Evolutionary conservation across 129 eudicot genomes (phyloP), one percentile per base, ranked within the genome.

Genomic region (Dittrichia graveolens): DNA sequence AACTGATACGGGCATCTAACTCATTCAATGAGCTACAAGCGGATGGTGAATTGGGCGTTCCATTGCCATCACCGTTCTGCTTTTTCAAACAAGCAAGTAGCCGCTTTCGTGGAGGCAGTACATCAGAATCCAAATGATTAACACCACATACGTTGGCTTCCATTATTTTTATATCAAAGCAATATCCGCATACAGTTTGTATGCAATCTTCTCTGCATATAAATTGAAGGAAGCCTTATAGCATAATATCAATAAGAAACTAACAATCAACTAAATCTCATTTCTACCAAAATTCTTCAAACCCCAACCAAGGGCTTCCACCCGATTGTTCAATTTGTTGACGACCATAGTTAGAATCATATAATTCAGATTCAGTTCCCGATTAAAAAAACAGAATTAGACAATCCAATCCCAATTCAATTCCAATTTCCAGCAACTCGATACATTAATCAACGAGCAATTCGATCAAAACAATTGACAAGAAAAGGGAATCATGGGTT

Each of bases 31-130:
- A 50, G 66, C 52, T 67, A 54, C 76, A 71, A 38, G 63, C 72
- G 0, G 85, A 54, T 31, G 86, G 78, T 11, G 70, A 62, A 55
- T 76, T 45, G 2, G 84, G 49, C 52, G 60, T 10, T 6, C 72
- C 76, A 34, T 61, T 82, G 44, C 69, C 76, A 76, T 83, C 90
- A 43, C 74, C 69, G 56, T 81, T 91, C 72, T 89, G 96, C 64
- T 80, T 92, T 78, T 89, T 92, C 81, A 92, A 68, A 19, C 89
- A 90, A 3, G 96, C 98, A 48, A 92, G 88, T 62, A 89, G 80
- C 43, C 98, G 86, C 78, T 92, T 92, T 63, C 95, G 83, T 52
- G 98, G 98, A 45, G 98, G 98, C 82, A 92, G 90, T 12, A 88
- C 91, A 82, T 89, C 98, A 7, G 92, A 71, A 46, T 87, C 91